Base-by-base conservation (phyloP, 225 moss, liverwort and hornwort genomes). In the Pseudisothecium myosuroides region DNA sequence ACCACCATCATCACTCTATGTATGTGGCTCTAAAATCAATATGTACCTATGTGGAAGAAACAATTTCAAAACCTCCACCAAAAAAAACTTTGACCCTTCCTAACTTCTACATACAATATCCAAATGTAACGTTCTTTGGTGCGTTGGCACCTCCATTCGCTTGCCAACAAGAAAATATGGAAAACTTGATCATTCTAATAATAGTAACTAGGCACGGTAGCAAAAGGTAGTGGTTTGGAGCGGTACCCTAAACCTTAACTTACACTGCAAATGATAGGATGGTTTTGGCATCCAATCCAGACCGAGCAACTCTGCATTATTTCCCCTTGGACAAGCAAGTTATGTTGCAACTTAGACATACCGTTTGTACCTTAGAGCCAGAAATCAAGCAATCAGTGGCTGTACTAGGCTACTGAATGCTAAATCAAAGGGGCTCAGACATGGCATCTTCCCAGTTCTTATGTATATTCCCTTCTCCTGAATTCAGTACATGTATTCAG, bases 61-160 rank as follows among this genome's bases (percentile, higher is more conserved):
- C 3, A 0, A 24, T 24, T 39, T 14, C 1, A 5, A 1, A 69
- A 39, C 14, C 22, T 7, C 7, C 22, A 0, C 39, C 8, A 4
- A 5, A 23, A 39, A 13, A 5, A n/a, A 13, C 2, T 39, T 69
- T 23, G 14, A 24, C 5, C 9, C 71, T 41, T 71, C 41, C 1
- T 71, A 71, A 41, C 71, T 41, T 71, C 26, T 41, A 26, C 41
- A 41, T 8, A 9, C 2, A 0, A 1, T 71, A 41, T 14, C 14
- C 9, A 26, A 71, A 41, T 41, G 71, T 5, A 14, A 26, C 3
- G 2, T 41, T 26, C 71, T 41, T 3, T 41, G 41, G 14, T 41
- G 8, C 14, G 0, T 41, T 71, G 26, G 5, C 39, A 26, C 24
- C 26, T 71, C 39, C 14, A 14, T 8, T 69, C 39, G 8, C 24